phyloP scores from a whole-genome alignment of 2,329 filamentous ascomycete species.

The Nothophoma quercina region DNA sequence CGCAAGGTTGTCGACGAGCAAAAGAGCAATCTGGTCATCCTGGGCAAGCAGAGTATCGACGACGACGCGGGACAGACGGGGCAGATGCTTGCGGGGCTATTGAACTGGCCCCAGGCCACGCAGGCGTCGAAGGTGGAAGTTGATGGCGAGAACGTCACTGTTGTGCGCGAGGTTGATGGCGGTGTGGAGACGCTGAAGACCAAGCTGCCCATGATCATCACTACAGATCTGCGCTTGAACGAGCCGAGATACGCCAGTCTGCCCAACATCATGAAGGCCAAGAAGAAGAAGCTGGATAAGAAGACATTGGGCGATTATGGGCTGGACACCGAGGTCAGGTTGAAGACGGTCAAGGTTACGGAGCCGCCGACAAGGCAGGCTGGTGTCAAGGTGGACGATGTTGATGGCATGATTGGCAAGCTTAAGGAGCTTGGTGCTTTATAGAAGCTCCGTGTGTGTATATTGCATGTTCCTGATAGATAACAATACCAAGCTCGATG shows the following conservation, averaged over 20 bases:
- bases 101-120: conserved; percentile 94
- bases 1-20: conserved; percentile 80
- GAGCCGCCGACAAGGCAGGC: conserved; percentile 89
- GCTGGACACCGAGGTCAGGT: conserved; percentile 73
- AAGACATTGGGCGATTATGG: conserved; percentile 79
- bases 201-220: conserved; percentile 90
- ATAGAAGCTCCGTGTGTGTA: conserved; percentile 54
- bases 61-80: conserved; percentile 95
- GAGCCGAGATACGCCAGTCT: conserved; percentile 93
- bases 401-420: conserved; percentile 91
- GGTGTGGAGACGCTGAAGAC: conserved; percentile 88
- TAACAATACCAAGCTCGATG: background rate
- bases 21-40: conserved; percentile 87
- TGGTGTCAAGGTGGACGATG: conserved; percentile 96
- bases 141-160: conserved; percentile 72
- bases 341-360: conserved; percentile 90
- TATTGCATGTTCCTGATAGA: conserved; percentile 7
- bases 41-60: conserved; percentile 98
- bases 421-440: conserved; percentile 95
- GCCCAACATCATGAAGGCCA: conserved; percentile 99
- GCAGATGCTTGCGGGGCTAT: conserved; percentile 92
- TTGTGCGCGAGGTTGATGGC: conserved; percentile 93
- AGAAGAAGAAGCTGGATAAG: conserved; percentile 99
- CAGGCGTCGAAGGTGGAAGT: conserved; percentile 88
- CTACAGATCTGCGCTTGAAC: conserved; percentile 92